Evolutionary conservation across 495 filamentous ascomycete genomes (phyloP).

Genomic region (Neurospora sp.): DNA sequence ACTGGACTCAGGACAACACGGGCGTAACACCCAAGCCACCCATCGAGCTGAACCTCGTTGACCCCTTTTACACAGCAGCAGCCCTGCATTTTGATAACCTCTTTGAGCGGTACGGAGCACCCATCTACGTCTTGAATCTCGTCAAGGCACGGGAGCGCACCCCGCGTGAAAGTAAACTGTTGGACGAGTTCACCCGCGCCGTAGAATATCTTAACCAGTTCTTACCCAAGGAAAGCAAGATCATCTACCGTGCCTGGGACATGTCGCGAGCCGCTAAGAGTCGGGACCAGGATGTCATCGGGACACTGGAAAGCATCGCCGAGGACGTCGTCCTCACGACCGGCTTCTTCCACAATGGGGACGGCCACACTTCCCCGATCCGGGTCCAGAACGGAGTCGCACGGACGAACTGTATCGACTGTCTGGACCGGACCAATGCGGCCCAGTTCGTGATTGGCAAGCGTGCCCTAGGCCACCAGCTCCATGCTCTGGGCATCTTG

Average conservation of each 20-base stretch:
- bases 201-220: constrained; percentile 94
- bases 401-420: constrained; percentile 96
- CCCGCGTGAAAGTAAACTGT: constrained; percentile 84
- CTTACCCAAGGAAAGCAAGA: constrained; percentile 70
- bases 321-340: constrained; percentile 76
- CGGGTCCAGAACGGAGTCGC: constrained; percentile 86
- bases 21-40: constrained; percentile 93
- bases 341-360: constrained; percentile 90
- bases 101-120: constrained; percentile 86
- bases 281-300: constrained; percentile 93
- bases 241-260: constrained; percentile 91
- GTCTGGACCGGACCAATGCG: constrained; percentile 91
- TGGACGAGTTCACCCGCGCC: constrained; percentile 79
- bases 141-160: constrained; percentile 84
- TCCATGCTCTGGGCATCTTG: constrained; percentile 86
- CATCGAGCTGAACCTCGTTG: constrained; percentile 86
- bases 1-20: constrained; percentile 96
- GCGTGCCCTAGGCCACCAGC: constrained; percentile 79
- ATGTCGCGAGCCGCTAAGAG: constrained; percentile 94
- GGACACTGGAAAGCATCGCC: constrained; percentile 77
- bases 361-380: constrained; percentile 49
- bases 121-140: constrained; percentile 85
- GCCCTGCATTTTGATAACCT: constrained; percentile 95
- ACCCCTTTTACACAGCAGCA: constrained; percentile 94
- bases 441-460: constrained; percentile 99